Evolutionary conservation across 129 eudicot species (phyloP), one percentile per base, ranked within the genome.

Genomic region (Deinandra increscens): DNA sequence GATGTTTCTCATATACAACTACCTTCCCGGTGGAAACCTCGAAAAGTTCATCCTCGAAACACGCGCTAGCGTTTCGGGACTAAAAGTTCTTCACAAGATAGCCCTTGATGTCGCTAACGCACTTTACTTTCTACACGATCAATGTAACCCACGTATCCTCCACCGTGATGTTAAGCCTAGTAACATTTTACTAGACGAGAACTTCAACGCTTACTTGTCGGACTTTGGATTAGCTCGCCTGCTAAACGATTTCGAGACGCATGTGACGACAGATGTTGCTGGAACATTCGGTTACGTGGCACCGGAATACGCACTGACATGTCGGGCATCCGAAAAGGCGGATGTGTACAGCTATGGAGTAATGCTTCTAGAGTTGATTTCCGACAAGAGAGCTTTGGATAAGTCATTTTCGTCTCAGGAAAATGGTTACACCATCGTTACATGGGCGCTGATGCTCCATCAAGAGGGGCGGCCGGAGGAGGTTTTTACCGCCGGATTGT

Each of bases 281-380:
- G 91, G 91, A 12, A 85, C 87, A 9, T 85, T 82, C 19, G 91
- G 87, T 33, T 85, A 85, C 46, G 91, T 85, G 64, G 91, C 91
- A 7, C 91, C 91, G 2, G 91, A 85, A 69, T 85, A 82, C 56
- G 87, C 87, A 19, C 53, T 83, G 38, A 73, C 87, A 7, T 73
- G 87, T 37, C 64, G 83, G 55, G 87, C 84, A 46, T 82, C 91
- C 7, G 91, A 85, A 23, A 85, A 85, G 74, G 80, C 84, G 0
- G 90, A 85, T 70, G 87, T 82, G 36, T 84, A 81, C 67, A 84
- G 89, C 76, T 84, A 75, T 19, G 86, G 86, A 33, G 89, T 84
- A 2, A 82, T 84, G 77, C 69, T 84, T 19, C 77, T 84, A 34
- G 89, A 84, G 69, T 39, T 84, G 49, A 75, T 85, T 68, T 82